A percentile compares a stretch with the other conserved stretches of the same genome.
Evolutionary conservation across 2,329 filamentous ascomycete genomes (phyloP).

Genomic region (Alternaria longipes): DNA sequence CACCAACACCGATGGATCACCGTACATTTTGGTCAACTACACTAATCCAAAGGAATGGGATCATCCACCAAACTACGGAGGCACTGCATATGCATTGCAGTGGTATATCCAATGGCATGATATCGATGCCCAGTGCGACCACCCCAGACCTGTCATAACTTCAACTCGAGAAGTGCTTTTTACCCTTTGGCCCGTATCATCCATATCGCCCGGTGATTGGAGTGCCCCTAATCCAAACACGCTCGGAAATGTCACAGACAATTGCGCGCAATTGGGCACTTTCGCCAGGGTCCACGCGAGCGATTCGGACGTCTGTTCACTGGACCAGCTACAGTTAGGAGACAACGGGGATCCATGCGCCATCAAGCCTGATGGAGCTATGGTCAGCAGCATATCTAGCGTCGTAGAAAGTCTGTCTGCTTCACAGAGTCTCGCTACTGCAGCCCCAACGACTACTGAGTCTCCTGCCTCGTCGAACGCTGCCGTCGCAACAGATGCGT

Average conservation of each 20-base stretch:
- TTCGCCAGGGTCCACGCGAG: not conserved
- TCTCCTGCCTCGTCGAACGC: not conserved
- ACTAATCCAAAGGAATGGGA: not conserved
- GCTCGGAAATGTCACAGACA: not conserved
- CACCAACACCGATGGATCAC: not conserved
- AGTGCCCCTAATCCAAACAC: not conserved
- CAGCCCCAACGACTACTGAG: not conserved
- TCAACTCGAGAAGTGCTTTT: not conserved
- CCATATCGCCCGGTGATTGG: not conserved
- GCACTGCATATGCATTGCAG: not conserved
- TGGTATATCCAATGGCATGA: conserved; percentile 1
- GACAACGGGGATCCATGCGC: not conserved
- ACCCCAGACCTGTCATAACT: not conserved
- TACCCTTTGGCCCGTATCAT: not conserved
- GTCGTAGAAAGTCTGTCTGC: not conserved
- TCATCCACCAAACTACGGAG: not conserved
- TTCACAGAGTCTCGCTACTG: conserved; percentile 2
- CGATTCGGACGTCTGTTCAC: not conserved
- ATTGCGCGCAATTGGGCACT: not conserved
- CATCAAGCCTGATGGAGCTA: not conserved
- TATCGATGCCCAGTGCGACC: not conserved
- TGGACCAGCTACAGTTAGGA: not conserved
- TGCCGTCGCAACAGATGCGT: not conserved
- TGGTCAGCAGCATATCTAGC: not conserved
- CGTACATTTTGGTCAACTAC: not conserved